Base-by-base conservation (phyloP, 768 basidiomycete genomes). In the Mycena albidolilacea region DNA sequence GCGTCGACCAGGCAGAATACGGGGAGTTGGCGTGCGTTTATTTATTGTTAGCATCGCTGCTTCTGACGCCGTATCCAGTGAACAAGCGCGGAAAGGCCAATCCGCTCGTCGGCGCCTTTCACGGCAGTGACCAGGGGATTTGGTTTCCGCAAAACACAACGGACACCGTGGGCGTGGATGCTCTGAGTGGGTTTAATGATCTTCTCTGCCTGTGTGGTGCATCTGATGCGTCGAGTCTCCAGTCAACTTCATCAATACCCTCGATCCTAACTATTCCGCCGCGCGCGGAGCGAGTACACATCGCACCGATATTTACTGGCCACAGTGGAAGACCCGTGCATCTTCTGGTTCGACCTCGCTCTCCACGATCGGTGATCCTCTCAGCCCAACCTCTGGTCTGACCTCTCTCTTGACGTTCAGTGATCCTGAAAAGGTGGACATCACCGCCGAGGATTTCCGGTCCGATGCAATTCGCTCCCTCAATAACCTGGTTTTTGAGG, bases 201-300 rank as follows among this genome's bases (percentile, higher is more conserved):
- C 21, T 44, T 10, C 7, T 19, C 4, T 46, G 15, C 41, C 41
- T 35, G 10, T 38, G n/a, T 63, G 30, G 4, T 30, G 30, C 4
- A 3, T 30, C 30, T 30, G 30, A 30, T 30, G 30, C 30, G 30
- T 30, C 30, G 30, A 30, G 12, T 63, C 2, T 10, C 15, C 15
- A 64, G 64, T 64, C 37, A 64, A 64, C 50, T 64, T 64, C 14
- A 54, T 64, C 37, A 64, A 64, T 17, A 64, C 64, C 2, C 64
- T 64, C 37, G 50, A 64, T 46, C 64, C 64, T 7, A 64, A 64
- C n/a, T 2, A 11, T 10, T 38, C 64, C 12, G 17, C 64, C 3
- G 50, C 35, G 30, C n/a, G 43, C 23, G 44, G 37, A 35, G 0
- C 44, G 14, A 30, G 30, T 30, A 30, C 30, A 30, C 30, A 30